Conservation (phyloP, 2,329 filamentous ascomycete species). For the Penicillium thymicola region DNA sequence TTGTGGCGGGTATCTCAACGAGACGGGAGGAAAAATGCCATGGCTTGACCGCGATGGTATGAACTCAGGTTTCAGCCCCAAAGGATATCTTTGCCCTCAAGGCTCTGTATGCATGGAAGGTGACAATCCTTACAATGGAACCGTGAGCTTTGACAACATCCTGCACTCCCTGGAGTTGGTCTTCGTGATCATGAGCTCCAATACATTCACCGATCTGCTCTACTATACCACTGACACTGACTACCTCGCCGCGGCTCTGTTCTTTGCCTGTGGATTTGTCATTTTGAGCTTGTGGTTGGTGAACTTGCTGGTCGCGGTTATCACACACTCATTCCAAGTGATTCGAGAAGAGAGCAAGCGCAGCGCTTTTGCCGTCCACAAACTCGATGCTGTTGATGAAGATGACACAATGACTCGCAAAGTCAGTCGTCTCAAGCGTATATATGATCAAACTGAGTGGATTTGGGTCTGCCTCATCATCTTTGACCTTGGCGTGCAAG, state of each 20-base stretch:
- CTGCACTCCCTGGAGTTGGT: constrained; percentile 87
- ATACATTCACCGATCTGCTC: constrained; percentile 92
- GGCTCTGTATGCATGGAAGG: constrained; percentile 81
- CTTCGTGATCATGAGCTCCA: constrained; percentile 97
- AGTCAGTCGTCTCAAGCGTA: constrained; percentile 57
- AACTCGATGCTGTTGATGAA: constrained; percentile 51
- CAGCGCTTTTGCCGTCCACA: constrained; percentile 83
- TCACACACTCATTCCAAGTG: constrained; percentile 96
- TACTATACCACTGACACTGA: constrained; percentile 92
- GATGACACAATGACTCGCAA: constrained; percentile 34
- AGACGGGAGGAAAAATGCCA: constrained; percentile 56
- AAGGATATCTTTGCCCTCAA: constrained; percentile 84
- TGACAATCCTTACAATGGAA: constrained; percentile 74
- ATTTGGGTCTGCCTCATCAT: constrained; percentile 80
- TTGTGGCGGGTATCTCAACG: constrained; percentile 76
- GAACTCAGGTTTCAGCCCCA: constrained; percentile 53
- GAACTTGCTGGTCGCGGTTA: constrained; percentile 91
- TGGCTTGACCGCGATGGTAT: constrained; percentile 64
- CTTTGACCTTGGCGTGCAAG: constrained; percentile 75
- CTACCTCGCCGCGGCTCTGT: constrained; percentile 80
- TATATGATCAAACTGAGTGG: constrained; percentile 70
- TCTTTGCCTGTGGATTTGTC: constrained; percentile 69
- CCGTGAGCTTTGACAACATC: constrained; percentile 94
- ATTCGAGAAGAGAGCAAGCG: constrained; percentile 94
- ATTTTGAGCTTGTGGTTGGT: constrained; percentile 96